Percentiles rank a stretch among this genome's conserved stretches.
These are phyloP conservation scores for Panellus pusillus DNA, from an alignment of 768 basidiomycete genomes.

Conservation along the genomic window DNA sequence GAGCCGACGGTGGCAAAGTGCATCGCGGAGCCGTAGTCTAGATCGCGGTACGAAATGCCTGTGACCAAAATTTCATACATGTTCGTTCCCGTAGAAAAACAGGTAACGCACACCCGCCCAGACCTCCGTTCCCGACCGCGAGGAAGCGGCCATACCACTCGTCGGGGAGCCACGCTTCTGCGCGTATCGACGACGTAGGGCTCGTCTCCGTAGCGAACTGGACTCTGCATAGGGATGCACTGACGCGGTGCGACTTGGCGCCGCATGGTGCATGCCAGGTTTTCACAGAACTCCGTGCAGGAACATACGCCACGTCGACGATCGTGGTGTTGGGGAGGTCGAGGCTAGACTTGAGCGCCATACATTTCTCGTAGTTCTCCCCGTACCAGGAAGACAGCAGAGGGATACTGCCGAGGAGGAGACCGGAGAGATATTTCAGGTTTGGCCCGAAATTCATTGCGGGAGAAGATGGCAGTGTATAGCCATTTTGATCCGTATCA, in stretches of 20 bases:
- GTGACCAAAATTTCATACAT: not conserved
- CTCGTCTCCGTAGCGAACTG: slow-evolving; percentile 10
- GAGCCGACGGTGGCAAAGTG: slow-evolving; percentile 24
- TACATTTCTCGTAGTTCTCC: not conserved
- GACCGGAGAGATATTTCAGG: not conserved
- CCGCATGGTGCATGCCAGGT: not conserved
- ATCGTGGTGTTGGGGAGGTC: slow-evolving; percentile 15
- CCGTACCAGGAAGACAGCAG: not conserved
- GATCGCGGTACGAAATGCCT: slow-evolving; percentile 23
- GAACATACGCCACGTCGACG: slow-evolving; percentile 2
- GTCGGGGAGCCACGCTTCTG: slow-evolving; percentile 9
- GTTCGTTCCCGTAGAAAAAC: too few relatives aligned
- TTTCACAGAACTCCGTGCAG: not conserved
- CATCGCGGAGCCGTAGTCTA: slow-evolving; percentile 18
- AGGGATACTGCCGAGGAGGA: not conserved
- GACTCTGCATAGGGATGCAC: slow-evolving; percentile 8
- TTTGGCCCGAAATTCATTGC: slow-evolving; percentile 6
- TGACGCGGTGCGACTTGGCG: not conserved
- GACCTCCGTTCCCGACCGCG: slow-evolving; percentile 10
- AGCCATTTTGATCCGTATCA: too few relatives aligned
- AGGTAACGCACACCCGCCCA: slow-evolving; percentile 7
- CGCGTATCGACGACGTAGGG: slow-evolving; percentile 4
- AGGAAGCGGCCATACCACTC: slow-evolving; percentile 14
- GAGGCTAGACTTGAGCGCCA: slow-evolving; percentile 12
- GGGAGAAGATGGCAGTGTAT: too few relatives aligned